phyloP scores from a whole-genome alignment of 2,329 filamentous ascomycete species.

The Diaporthe velutina region DNA sequence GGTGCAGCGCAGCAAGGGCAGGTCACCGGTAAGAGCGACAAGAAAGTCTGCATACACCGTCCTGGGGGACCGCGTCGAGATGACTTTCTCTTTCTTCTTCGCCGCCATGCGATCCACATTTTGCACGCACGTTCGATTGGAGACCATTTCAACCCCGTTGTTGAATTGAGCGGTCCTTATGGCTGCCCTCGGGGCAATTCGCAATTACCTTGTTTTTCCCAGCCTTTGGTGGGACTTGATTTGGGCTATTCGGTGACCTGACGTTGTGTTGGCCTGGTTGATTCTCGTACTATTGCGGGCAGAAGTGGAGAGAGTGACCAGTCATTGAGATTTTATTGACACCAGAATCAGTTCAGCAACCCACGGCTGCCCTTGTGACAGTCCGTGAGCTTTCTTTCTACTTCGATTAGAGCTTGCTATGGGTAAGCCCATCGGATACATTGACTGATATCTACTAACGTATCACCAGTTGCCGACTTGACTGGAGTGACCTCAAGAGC shows the following conservation, averaged over 20 bases:
- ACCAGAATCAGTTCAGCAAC: neutral
- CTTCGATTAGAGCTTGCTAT: neutral
- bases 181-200: neutral
- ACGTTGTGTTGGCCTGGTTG: neutral
- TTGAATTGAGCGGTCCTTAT: neutral
- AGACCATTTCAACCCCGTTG: neutral
- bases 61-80: neutral
- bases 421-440: neutral
- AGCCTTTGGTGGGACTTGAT: neutral
- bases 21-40: neutral
- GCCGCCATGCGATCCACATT: neutral
- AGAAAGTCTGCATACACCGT: neutral
- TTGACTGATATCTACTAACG: neutral
- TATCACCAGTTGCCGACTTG: neutral
- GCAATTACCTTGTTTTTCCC: neutral
- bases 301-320: neutral
- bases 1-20: neutral
- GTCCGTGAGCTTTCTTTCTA: neutral
- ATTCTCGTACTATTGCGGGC: neutral
- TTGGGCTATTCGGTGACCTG: neutral
- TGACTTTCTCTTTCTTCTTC: neutral
- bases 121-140: neutral
- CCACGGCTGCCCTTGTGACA: neutral
- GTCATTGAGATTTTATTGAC: neutral
- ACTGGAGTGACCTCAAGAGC: neutral